A percentile compares a stretch with the other conserved stretches of the same genome.
Conservation (phyloP, 768 basidiomycete genomes). For the Boletus rubropictus region DNA sequence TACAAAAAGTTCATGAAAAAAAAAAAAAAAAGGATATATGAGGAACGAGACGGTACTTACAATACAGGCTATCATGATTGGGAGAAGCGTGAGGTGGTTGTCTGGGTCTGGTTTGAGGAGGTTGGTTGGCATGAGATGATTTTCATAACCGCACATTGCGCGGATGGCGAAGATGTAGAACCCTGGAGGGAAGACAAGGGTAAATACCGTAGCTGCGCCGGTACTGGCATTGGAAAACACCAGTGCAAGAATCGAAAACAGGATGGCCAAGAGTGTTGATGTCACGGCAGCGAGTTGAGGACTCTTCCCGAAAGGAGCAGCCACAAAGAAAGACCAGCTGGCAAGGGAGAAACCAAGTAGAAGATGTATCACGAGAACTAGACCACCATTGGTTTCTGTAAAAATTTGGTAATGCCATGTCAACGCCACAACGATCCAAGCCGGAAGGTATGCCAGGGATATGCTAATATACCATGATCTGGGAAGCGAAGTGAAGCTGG, state of each 20-base stretch:
- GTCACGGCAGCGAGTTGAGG: conserved; percentile 66
- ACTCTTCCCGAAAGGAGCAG: conserved; percentile 65
- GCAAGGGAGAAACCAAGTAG: conserved; percentile 62
- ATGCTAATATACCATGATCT: conserved; percentile 64
- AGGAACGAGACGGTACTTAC: conserved; percentile 36
- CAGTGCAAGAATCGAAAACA: conserved; percentile 63
- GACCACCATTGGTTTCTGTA: conserved; percentile 47
- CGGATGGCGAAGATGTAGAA: conserved; percentile 71
- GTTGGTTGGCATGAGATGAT: conserved; percentile 48
- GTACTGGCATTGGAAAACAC: conserved; percentile 41
- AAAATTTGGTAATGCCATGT: conserved; percentile 69
- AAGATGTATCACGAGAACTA: conserved; percentile 61
- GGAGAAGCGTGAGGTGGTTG: conserved; percentile 45
- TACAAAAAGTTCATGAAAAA: conserved; percentile 18
- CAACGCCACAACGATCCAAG: conserved; percentile 64
- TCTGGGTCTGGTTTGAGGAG: conserved; percentile 58
- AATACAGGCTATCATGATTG: conserved; percentile 56
- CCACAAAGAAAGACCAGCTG: conserved; percentile 67
- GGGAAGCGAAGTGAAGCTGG: background rate
- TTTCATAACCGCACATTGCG: conserved; percentile 65
- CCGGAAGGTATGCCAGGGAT: conserved; percentile 65
- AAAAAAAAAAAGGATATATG: background rate
- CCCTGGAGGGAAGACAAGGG: conserved; percentile 67
- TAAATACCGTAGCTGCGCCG: conserved; percentile 53
- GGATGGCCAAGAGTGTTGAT: conserved; percentile 58